These are phyloP conservation scores for Elsinoe fawcettii DNA, from an alignment of 2,329 filamentous ascomycete species.

Conservation along the genomic window DNA sequence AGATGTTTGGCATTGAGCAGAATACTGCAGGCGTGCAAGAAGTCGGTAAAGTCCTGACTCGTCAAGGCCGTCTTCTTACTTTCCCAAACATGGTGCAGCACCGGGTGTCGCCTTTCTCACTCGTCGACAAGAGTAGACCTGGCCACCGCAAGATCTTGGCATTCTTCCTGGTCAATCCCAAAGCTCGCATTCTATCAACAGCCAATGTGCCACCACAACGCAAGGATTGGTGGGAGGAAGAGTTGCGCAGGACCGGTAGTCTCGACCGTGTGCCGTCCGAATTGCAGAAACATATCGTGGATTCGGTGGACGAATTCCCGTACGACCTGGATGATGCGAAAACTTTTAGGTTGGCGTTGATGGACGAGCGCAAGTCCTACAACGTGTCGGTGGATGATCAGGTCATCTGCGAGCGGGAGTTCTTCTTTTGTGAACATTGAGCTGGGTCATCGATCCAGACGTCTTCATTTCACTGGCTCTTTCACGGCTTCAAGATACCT, in stretches of 20 bases:
- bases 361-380: slow-evolving; percentile 26
- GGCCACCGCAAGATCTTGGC: slow-evolving; percentile 51
- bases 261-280: slow-evolving; percentile 24
- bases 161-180: slow-evolving; percentile 52
- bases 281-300: slow-evolving; percentile 24
- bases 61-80: slow-evolving; percentile 43
- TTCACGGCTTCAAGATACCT: slow-evolving; percentile 12
- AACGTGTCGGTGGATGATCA: slow-evolving; percentile 19
- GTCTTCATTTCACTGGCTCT: slow-evolving; percentile 1
- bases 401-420: slow-evolving; percentile 14
- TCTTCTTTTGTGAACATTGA: slow-evolving; percentile 28
- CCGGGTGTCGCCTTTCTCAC: slow-evolving; percentile 41
- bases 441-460: background rate
- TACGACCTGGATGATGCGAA: slow-evolving; percentile 26
- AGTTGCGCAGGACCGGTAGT: slow-evolving; percentile 16
- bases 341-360: slow-evolving; percentile 24
- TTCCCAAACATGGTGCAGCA: slow-evolving; percentile 50
- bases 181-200: slow-evolving; percentile 43
- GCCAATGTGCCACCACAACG: slow-evolving; percentile 45
- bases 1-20: slow-evolving; percentile 34
- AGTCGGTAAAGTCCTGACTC: slow-evolving; percentile 42
- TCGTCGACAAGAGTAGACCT: slow-evolving; percentile 42
- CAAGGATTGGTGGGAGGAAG: slow-evolving; percentile 35
- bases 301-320: slow-evolving; percentile 24
- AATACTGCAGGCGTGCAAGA: slow-evolving; percentile 31